Conservation (phyloP, 805 yeast genomes). For the Nakazawaea laoshanensis region DNA sequence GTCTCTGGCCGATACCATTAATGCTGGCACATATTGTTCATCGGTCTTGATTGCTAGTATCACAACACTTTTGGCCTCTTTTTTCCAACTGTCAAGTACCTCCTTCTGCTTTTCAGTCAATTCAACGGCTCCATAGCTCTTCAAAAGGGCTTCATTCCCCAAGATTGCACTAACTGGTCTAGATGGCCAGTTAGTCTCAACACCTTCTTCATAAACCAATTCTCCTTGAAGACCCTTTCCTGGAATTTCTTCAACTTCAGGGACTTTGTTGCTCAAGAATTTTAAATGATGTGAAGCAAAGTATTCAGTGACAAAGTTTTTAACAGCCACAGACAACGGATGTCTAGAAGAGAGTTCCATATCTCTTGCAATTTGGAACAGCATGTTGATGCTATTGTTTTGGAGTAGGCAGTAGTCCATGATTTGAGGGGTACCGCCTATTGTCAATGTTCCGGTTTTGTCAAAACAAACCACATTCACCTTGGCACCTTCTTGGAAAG, state of each 20-base stretch:
- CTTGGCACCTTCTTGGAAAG: constrained; percentile 68
- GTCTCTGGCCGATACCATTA: constrained; percentile 54
- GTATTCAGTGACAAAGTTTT: constrained; percentile 24
- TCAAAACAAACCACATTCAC: constrained; percentile 64
- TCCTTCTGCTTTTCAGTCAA: constrained; percentile 26
- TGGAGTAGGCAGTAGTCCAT: constrained; percentile 35
- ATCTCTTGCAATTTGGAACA: constrained; percentile 44
- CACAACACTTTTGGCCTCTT: constrained; percentile 55
- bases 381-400: constrained; percentile 16
- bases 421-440: constrained; percentile 49
- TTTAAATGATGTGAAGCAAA: constrained; percentile 11
- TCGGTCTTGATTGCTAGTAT: constrained; percentile 36
- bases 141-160: constrained; percentile 57
- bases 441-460: constrained; percentile 71
- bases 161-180: constrained; percentile 30
- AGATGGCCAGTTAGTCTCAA: constrained; percentile 22
- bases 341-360: constrained; percentile 60
- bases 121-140: constrained; percentile 31
- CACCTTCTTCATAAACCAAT: constrained; percentile 18
- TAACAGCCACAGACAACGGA: constrained; percentile 58
- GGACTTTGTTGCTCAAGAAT: constrained; percentile 28
- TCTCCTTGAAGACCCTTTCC: constrained; percentile 54
- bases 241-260: constrained; percentile 41
- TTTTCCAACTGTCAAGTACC: constrained; percentile 45
- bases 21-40: constrained; percentile 26